Evolutionary conservation across 306 rosid species (phyloP), one percentile per base, ranked within the genome.

Genomic region (Prunus dulcis): DNA sequence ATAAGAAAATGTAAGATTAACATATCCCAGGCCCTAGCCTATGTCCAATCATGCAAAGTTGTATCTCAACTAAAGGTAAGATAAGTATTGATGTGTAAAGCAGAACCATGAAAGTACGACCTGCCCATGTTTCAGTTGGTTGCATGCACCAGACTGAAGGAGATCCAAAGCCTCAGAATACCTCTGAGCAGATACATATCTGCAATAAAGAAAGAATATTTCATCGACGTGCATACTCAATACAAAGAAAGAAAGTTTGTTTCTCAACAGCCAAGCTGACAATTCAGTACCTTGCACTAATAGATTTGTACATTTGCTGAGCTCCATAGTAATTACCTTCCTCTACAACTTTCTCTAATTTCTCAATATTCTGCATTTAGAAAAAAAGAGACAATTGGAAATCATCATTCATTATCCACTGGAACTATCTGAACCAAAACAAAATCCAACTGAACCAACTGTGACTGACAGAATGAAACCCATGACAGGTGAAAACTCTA

Each of bases 221-320:
- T 76, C 46, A 51, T 88, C 72, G 87, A 58, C 12, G 63, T 61
- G 30, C 34, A 81, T 52, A 76, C 70, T 65, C 64, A 34, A 67
- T 49, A 57, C 27, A 64, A 64, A 30, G 14, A 19, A n/a, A 43
- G 32, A 67, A 11, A 66, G 19, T 12, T 9, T 9, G 19, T 67
- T 20, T 22, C 32, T 18, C 61, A 69, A 69, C 60, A 69, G 46
- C 73, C 20, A 25, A 12, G 25, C 14, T 25, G 32, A 69, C 9
- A 14, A 19, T 50, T 38, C 3, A 34, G 46, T 25, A 96, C 99
- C 98, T 92, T 78, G 97, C 91, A 87, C 93, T 89, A 49, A 86
- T 73, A 18, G 99, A 90, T 79, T 96, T 96, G 90, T 92, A 96
- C 97, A 92, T 88, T 77, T 96, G 99, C 78, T 92, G 98, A 79